Conservation (phyloP, 768 basidiomycete species). For the Auricularia heimuer region DNA sequence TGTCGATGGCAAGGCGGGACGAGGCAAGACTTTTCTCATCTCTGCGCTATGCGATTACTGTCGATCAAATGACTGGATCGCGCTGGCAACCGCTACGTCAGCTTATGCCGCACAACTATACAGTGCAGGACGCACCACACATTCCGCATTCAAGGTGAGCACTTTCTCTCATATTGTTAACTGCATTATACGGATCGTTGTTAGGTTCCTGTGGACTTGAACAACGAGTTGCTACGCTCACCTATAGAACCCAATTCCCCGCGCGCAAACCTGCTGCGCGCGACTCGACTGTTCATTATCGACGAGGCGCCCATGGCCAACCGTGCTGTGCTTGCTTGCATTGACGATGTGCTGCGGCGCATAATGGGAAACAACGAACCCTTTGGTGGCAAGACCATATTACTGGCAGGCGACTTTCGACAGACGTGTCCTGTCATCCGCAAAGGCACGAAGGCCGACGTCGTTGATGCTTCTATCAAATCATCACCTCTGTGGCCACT, state of each 20-base stretch:
- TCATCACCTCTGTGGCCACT: slow-evolving; percentile 19
- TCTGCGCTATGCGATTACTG: slow-evolving; percentile 25
- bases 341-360: slow-evolving; percentile 24
- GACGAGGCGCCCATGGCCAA: slow-evolving; percentile 28
- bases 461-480: no score
- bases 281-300: slow-evolving; percentile 20
- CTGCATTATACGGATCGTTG: no score
- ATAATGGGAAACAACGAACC: slow-evolving; percentile 20
- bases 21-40: slow-evolving; percentile 32
- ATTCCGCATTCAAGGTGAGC: slow-evolving; percentile 19
- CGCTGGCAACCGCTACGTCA: slow-evolving; percentile 28
- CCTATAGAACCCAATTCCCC: slow-evolving; percentile 19
- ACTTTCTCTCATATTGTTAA: no score
- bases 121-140: slow-evolving; percentile 27
- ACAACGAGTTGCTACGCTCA: slow-evolving; percentile 23
- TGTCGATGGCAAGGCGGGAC: slow-evolving; percentile 31
- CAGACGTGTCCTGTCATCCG: slow-evolving; percentile 27
- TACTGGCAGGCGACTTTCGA: slow-evolving; percentile 16
- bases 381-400: slow-evolving; percentile 29
- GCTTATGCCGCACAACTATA: slow-evolving; percentile 33
- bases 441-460: slow-evolving; percentile 15
- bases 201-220: slow-evolving; percentile 26
- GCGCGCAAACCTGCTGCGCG: slow-evolving; percentile 24
- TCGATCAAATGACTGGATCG: slow-evolving; percentile 19
- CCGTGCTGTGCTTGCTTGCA: slow-evolving; percentile 22